Evolutionary conservation across 2,329 filamentous ascomycete genomes (phyloP), one percentile per base, ranked within the genome.

Genomic region (Colletotrichum cuscutae): DNA sequence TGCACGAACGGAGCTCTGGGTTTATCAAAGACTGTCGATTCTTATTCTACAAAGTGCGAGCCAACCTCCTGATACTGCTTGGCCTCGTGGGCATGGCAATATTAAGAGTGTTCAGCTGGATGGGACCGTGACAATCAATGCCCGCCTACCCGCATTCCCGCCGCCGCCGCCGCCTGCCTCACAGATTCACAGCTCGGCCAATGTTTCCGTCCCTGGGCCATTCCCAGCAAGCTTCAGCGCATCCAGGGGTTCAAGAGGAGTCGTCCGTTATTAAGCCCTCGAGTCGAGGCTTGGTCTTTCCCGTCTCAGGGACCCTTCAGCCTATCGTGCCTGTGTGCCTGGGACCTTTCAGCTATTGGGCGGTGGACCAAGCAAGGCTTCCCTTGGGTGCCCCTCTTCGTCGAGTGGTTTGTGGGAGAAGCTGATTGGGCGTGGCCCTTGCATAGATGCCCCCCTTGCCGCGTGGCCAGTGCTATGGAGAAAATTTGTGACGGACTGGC

Each of bases 371-470:
- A 32, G 30, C 8, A 32, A 64, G 61, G 46, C 56, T 61, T 28
- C 53, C 42, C 65, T 46, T 59, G 49, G n/a, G 30, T 59, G 59
- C 42, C 53, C 62, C 60, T 65, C 62, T 46, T 65, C 65, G 22
- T 58, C 19, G 19, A 22, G 8, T 54, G 8, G 53, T 19, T 13
- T 52, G 32, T 26, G 12, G 60, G 9, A 30, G 37, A 9, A n/a
- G 11, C 7, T 72, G 65, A 72, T 72, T 72, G 65, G 70, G 13
- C 12, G 59, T 35, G 24, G 65, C 54, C 65, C 65, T 68, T 72
- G 70, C 70, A 70, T 69, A 37, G 13, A 11, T 32, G n/a, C 56
- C 67, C 71, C 71, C 71, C 19, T 26, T 63, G 32, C 71, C 54
- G 65, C 59, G 19, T 53, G 60, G 65, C 59, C 46, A 26, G 37